Evolutionary conservation across 2,329 filamentous ascomycete species (phyloP).

Genomic region (Capronia americana): DNA sequence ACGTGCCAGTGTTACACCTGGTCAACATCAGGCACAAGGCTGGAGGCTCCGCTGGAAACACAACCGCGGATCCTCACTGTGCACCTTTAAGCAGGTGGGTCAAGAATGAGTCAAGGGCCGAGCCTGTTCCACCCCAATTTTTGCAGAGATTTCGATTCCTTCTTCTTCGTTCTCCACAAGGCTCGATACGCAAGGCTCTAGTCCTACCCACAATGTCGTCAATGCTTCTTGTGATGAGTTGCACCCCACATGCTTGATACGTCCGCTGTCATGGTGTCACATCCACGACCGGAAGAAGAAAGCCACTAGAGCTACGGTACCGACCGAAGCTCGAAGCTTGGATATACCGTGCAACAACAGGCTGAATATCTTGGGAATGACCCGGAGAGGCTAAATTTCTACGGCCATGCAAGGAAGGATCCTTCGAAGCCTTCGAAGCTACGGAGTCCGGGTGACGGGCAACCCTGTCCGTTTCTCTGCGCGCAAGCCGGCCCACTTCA

Average conservation of each 20-base stretch:
- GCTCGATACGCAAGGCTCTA: constrained; percentile 1
- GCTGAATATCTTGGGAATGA: constrained; percentile 13
- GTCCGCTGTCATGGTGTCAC: background rate
- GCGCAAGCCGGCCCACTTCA: background rate
- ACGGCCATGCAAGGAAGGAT: constrained; percentile 17
- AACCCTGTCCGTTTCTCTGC: background rate
- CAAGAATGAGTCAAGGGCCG: background rate
- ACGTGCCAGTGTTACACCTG: constrained; percentile 8
- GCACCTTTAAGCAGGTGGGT: constrained; percentile 8
- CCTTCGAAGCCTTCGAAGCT: constrained; percentile 15
- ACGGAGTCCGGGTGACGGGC: background rate
- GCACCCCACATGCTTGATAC: background rate
- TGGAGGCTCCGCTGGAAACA: constrained; percentile 10
- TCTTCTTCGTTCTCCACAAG: background rate
- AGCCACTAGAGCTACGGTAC: background rate
- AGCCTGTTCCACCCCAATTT: constrained; percentile 4
- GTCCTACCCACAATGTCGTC: background rate
- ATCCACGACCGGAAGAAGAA: background rate
- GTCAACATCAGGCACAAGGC: constrained; percentile 11
- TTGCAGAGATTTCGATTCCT: background rate
- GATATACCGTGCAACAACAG: background rate
- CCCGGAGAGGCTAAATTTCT: constrained; percentile 12
- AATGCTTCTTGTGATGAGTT: background rate
- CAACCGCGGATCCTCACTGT: background rate
- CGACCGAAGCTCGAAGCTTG: background rate